Evolutionary conservation across 2,329 filamentous ascomycete genomes (phyloP), one percentile per base, ranked within the genome.

Genomic region (Neonectria hederae): DNA sequence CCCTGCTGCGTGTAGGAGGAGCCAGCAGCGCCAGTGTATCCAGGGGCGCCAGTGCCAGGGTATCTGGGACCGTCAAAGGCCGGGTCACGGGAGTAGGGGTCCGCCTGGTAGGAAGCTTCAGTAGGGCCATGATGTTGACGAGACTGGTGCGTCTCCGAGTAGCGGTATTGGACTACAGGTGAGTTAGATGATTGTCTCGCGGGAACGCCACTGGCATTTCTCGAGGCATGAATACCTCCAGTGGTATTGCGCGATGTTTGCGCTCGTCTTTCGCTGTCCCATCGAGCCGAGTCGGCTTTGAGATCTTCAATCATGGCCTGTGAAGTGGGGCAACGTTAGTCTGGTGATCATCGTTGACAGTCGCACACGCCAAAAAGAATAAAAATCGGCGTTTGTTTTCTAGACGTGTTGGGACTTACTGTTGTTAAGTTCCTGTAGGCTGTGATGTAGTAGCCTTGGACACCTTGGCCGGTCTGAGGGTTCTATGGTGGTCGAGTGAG

Each of bases 371-470:
- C 35, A 21, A 40, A 38, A 40, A 26, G 32, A 51, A 21, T 21
- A 17, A n/a, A n/a, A 9, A 11, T n/a, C 14, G 28, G 48, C n/a
- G n/a, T 21, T 21, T 22, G 2, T 48, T 24, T 9, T 24, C 5
- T 38, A n/a, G 21, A 32, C 24, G 8, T 28, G 7, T 5, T 38
- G 9, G 5, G 49, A 81, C 89, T 82, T 85, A 93, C 91, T 74
- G 90, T 89, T 72, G 91, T 94, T 75, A 94, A 80, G 76, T 93
- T 92, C 68, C 91, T 87, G 79, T 94, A 94, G 66, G 90, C 91
- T 53, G 89, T 92, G 77, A 94, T 92, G 79, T 88, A 92, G 81
- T 91, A 94, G 71, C 91, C 91, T 74, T 88, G 85, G 67, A 89
- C 88, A 69, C 86, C 82, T 80, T 91, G 86, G 70, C 86, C 83